phyloP scores from a whole-genome alignment of 768 basidiomycete species.

The Candolleomyces efflorescens region DNA sequence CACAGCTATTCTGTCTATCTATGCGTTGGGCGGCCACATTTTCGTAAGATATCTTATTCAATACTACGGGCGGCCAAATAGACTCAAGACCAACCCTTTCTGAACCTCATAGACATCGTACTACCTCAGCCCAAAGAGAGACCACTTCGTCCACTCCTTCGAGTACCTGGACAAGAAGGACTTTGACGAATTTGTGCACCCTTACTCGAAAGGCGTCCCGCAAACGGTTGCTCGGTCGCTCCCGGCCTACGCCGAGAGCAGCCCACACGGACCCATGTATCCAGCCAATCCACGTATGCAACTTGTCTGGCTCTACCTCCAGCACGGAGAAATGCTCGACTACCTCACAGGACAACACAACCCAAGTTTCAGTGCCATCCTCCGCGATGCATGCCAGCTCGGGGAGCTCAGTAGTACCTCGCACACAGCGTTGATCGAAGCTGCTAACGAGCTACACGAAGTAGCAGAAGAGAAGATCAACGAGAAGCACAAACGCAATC shows the following conservation, averaged over 20 bases:
- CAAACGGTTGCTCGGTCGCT: slow-evolving; percentile 34
- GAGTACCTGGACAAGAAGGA: slow-evolving; percentile 47
- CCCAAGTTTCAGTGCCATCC: slow-evolving; percentile 42
- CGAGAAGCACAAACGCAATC: slow-evolving; percentile 21
- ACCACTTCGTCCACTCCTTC: slow-evolving; percentile 48
- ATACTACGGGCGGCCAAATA: too few relatives aligned
- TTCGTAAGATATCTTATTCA: slow-evolving; percentile 36
- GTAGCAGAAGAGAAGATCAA: slow-evolving; percentile 54
- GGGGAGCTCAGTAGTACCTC: slow-evolving; percentile 79
- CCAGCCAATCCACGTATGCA: slow-evolving; percentile 58
- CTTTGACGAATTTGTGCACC: slow-evolving; percentile 46
- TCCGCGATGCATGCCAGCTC: slow-evolving; percentile 55
- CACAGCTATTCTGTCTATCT: slow-evolving; percentile 51
- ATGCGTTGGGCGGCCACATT: slow-evolving; percentile 59
- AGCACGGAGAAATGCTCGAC: slow-evolving; percentile 57
- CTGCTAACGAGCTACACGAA: slow-evolving; percentile 91
- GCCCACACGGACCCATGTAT: slow-evolving; percentile 47
- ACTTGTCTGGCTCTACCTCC: slow-evolving; percentile 55
- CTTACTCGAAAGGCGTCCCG: slow-evolving; percentile 20
- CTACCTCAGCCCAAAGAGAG: slow-evolving; percentile 43
- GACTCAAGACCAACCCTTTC: neutral
- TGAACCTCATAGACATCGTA: slow-evolving; percentile 38
- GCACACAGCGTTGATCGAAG: slow-evolving; percentile 91
- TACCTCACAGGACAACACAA: slow-evolving; percentile 50
- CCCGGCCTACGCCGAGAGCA: slow-evolving; percentile 39